Percentiles rank a stretch among this genome's conserved stretches.
These are phyloP conservation scores for Sporothrix variecibatus DNA, from an alignment of 2,329 filamentous ascomycete genomes.

Conservation along the genomic window DNA sequence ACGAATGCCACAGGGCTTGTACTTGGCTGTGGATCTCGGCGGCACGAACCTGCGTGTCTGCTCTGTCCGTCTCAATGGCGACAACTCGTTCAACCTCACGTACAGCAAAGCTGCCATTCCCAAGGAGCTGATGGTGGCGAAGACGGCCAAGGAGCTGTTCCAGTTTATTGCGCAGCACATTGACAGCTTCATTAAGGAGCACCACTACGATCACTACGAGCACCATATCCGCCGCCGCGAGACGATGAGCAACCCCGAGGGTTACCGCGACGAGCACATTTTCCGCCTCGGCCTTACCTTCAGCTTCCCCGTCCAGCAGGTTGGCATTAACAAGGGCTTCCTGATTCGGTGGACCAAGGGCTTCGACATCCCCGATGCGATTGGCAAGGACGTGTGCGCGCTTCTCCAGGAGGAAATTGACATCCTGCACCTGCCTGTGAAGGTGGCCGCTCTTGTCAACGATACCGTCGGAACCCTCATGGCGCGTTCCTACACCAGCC, in stretches of 20 bases:
- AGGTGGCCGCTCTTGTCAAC: constrained; percentile 94
- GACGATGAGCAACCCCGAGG: constrained; percentile 59
- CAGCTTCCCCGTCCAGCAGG: constrained; percentile 92
- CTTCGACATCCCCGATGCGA: constrained; percentile 91
- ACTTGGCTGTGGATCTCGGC: constrained; percentile 95
- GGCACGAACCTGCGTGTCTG: constrained; percentile 99
- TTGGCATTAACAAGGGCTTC: constrained; percentile 91
- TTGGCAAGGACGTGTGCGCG: constrained; percentile 92
- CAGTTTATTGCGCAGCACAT: constrained; percentile 91
- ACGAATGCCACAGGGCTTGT: constrained; percentile 67
- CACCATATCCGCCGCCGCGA: constrained; percentile 66
- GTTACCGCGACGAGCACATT: constrained; percentile 70
- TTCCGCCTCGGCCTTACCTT: constrained; percentile 99
- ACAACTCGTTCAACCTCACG: constrained; percentile 91
- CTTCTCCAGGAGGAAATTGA: constrained; percentile 90
- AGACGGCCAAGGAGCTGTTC: constrained; percentile 85
- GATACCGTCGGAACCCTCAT: constrained; percentile 97
- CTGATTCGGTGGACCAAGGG: constrained; percentile 98
- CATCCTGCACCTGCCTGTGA: constrained; percentile 80
- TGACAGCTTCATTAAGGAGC: constrained; percentile 79
- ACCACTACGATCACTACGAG: constrained; percentile 86
- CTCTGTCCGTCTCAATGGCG: constrained; percentile 88
- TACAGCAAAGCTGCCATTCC: constrained; percentile 93
- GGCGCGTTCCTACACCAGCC: constrained; percentile 93
- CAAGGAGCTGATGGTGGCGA: constrained; percentile 83